Conservation (phyloP, 2,329 filamentous ascomycete genomes). For the Sphaerulina vaccinii region DNA sequence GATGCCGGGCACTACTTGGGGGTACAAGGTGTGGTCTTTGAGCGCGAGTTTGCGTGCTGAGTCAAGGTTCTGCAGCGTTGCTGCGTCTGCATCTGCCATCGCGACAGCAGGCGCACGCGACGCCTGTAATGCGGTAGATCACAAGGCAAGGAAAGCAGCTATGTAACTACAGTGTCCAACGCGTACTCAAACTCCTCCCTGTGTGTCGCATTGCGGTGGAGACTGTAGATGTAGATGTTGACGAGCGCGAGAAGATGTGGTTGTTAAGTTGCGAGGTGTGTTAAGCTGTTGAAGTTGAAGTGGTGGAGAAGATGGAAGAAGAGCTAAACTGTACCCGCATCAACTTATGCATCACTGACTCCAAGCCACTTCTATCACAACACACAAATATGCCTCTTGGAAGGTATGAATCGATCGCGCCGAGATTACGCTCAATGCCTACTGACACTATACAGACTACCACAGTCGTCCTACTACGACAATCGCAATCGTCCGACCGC, state of each 20-base stretch:
- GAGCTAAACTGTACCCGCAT: background rate
- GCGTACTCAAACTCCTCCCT: constrained; percentile 12
- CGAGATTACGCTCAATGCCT: background rate
- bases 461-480: constrained; percentile 86
- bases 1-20: constrained; percentile 86
- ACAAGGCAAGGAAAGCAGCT: constrained; percentile 29
- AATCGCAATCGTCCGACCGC: constrained; percentile 79
- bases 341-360: background rate
- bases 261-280: background rate
- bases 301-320: background rate
- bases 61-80: constrained; percentile 80
- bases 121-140: constrained; percentile 19
- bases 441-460: constrained; percentile 41
- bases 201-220: constrained; percentile 18
- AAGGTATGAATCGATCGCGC: constrained; percentile 13
- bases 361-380: background rate
- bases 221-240: constrained; percentile 1
- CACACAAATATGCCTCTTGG: constrained; percentile 25
- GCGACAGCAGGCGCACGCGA: constrained; percentile 11
- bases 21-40: constrained; percentile 82
- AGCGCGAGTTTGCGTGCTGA: constrained; percentile 87
- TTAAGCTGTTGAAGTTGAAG: background rate
- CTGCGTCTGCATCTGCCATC: constrained; percentile 50
- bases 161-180: constrained; percentile 27
- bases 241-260: background rate